Evolutionary conservation across 129 eudicot genomes (phyloP).

Genomic region (Pulicaria dysenterica): DNA sequence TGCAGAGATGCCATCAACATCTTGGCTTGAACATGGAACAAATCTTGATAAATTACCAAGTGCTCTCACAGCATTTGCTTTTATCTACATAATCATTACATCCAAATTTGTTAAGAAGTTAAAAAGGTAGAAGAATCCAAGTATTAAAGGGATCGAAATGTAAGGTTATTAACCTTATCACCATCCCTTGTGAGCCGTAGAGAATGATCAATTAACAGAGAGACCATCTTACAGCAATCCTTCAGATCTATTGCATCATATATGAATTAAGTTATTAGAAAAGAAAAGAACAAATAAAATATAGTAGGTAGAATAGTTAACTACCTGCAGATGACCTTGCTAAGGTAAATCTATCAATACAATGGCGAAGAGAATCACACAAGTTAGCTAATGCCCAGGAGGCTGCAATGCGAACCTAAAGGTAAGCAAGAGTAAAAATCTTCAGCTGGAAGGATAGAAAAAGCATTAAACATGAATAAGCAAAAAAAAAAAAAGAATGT

Average conservation of each 20-base stretch:
- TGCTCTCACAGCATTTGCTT: slow-evolving; percentile 98
- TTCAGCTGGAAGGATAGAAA: neutral
- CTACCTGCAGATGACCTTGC: slow-evolving; percentile 44
- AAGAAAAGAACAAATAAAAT: neutral
- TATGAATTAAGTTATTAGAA: neutral
- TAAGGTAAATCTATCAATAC: slow-evolving; percentile 40
- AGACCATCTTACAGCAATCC: slow-evolving; percentile 44
- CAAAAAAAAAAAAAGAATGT: neutral
- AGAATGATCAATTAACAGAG: slow-evolving; percentile 61
- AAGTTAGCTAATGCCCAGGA: slow-evolving; percentile 98
- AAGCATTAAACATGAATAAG: neutral
- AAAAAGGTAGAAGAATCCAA: neutral
- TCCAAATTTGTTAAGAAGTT: neutral
- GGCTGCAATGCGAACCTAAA: slow-evolving; percentile 91
- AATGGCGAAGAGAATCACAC: slow-evolving; percentile 81
- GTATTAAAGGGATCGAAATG: neutral
- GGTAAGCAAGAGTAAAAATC: slow-evolving; percentile 6
- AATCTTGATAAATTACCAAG: slow-evolving; percentile 85
- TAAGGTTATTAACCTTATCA: slow-evolving; percentile 67
- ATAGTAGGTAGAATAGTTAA: neutral
- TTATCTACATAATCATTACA: slow-evolving; percentile 49
- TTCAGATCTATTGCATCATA: slow-evolving; percentile 43
- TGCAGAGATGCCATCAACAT: neutral
- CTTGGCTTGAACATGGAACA: slow-evolving; percentile 55
- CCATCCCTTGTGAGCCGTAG: slow-evolving; percentile 76